Evolutionary conservation across 1,284 basidiomycete genomes (phyloP).

Genomic region (Exobasidium rhododendri): DNA sequence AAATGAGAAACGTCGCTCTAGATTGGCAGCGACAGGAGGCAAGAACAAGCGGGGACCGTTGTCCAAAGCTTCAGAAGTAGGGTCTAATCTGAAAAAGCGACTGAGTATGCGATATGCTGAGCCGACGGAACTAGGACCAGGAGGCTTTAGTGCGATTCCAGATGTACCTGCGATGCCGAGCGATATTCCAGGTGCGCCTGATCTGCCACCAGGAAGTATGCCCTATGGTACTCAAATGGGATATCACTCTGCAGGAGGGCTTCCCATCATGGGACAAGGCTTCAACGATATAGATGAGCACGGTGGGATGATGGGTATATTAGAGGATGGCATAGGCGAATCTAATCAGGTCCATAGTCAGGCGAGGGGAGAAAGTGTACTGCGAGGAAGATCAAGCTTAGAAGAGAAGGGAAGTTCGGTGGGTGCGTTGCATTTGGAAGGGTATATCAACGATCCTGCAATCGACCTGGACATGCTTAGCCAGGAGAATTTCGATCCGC

Average conservation of each 20-base stretch:
- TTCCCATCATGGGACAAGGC: constrained; percentile 23
- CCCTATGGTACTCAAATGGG: constrained; percentile 23
- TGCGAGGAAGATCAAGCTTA: constrained; percentile 17
- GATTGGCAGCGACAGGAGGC: constrained; percentile 6
- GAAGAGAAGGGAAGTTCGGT: constrained; percentile 17
- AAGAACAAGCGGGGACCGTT: constrained; percentile 18
- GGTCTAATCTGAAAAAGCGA: constrained; percentile 49
- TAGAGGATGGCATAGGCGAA: constrained; percentile 15
- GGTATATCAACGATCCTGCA: constrained; percentile 29
- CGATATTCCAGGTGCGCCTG: constrained; percentile 23
- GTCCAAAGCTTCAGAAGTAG: constrained; percentile 39
- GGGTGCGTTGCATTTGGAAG: constrained; percentile 20
- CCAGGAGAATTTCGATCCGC: constrained; percentile 46
- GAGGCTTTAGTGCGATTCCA: constrained; percentile 30
- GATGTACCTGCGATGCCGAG: constrained; percentile 14
- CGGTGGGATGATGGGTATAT: background rate
- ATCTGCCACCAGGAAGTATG: constrained; percentile 25
- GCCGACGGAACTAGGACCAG: constrained; percentile 38
- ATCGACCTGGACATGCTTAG: constrained; percentile 39
- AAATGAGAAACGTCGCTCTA: constrained; percentile 1
- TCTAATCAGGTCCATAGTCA: background rate
- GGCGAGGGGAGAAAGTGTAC: background rate
- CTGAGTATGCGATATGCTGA: constrained; percentile 53
- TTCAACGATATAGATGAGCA: constrained; percentile 15
- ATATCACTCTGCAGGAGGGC: constrained; percentile 13